Evolutionary conservation across 1,284 basidiomycete genomes (phyloP), one percentile per base, ranked within the genome.

Genomic region (Marasmius oreades): DNA sequence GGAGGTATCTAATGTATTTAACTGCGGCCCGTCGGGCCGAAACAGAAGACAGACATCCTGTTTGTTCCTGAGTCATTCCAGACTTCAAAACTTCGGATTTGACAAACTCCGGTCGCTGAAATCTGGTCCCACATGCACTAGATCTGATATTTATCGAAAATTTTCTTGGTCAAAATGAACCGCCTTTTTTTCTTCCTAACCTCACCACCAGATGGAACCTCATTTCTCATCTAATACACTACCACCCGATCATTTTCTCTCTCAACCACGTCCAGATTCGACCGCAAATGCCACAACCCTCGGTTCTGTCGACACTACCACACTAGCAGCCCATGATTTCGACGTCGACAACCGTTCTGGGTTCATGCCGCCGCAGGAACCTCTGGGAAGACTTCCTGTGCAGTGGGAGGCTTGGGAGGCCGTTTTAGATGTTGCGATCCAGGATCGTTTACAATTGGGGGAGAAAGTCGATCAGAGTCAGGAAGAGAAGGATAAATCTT

Each of bases 331-430:
- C 3, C 92, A 95, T 68, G 95, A 98, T 76, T 98, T 94, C 76
- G 94, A 97, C 69, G 90, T 98, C 62, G 92, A 96, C 67, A 92
- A 92, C 1, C 79, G 87, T 22, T 93, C 93, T 0, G 95, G 95
- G 0, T 98, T 98, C 69, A 85, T 98, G 78, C 95, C 95, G 0
- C 90, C 91, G 0, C 81, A 89, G 31, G 80, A 83, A 0, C 93
- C 94, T 0, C 66, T 93, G 0, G 64, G 69, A 37, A 80, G 86
- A 10, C 79, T 98, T 0, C 80, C 82, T 0, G 62, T 59, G 0
- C 70, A 75, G 54, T 94, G 86, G 78, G 84, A 84, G 34, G 64
- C 78, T 18, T 95, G 91, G 93, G 93, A 93, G 71, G 67, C 67
- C 26, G 66, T 69, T 39, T 77, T 85, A 5, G 83, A 81, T 24